These are phyloP conservation scores for Ceratobasidium sp. DNA, from an alignment of 1,284 basidiomycete species.

Conservation along the genomic window DNA sequence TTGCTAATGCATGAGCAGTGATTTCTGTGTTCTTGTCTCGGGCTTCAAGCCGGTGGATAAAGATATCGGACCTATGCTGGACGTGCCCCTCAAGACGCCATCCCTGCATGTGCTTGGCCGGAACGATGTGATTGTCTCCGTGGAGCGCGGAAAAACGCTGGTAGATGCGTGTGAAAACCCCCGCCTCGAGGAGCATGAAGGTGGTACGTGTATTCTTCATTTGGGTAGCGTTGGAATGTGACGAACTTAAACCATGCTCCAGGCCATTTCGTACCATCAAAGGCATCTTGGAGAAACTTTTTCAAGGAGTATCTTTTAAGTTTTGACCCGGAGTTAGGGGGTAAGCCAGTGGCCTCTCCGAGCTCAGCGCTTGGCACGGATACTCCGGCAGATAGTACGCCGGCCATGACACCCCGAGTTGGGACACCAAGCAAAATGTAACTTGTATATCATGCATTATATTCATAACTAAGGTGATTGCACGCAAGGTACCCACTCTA, in stretches of 20 bases:
- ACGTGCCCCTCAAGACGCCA: constrained; percentile 57
- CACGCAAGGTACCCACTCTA: too few relatives aligned
- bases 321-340: background rate
- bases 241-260: background rate
- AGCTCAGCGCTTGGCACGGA: background rate
- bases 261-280: constrained; percentile 84
- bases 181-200: constrained; percentile 75
- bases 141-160: constrained; percentile 70
- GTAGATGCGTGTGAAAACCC: constrained; percentile 62
- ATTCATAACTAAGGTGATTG: too few relatives aligned
- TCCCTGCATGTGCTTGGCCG: constrained; percentile 83
- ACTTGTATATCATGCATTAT: too few relatives aligned
- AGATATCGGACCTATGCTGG: constrained; percentile 61
- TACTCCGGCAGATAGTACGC: constrained; percentile 10
- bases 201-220: constrained; percentile 62
- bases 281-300: constrained; percentile 75
- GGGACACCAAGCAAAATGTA: constrained; percentile 30
- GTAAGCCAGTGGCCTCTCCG: background rate
- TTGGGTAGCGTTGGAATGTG: background rate
- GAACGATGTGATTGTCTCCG: constrained; percentile 80
- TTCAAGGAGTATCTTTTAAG: constrained; percentile 59
- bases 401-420: background rate
- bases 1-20: constrained; percentile 51
- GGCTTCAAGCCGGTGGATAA: constrained; percentile 69
- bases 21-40: constrained; percentile 73